Percentiles rank a stretch among this genome's conserved stretches.
Evolutionary conservation across 2,329 filamentous ascomycete species (phyloP).

Genomic region (Fusarium heterosporum): DNA sequence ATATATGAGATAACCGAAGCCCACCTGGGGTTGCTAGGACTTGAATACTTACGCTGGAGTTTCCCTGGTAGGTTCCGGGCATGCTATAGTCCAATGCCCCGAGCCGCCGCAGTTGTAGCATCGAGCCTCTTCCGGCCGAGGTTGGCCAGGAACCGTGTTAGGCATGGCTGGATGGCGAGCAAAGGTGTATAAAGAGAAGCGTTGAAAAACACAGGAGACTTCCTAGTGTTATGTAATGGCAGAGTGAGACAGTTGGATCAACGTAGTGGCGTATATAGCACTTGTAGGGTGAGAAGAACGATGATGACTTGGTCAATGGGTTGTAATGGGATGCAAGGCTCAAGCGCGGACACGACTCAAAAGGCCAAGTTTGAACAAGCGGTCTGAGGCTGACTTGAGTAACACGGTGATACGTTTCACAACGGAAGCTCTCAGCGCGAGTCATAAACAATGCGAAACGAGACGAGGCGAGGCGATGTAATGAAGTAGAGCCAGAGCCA

Average conservation of each 20-base stretch:
- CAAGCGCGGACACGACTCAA: conserved; percentile 19
- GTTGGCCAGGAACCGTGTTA: conserved; percentile 46
- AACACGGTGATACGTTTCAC: conserved; percentile 38
- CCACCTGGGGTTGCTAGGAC: background rate
- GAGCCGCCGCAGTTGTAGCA: conserved; percentile 67
- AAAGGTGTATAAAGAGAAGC: conserved; percentile 1
- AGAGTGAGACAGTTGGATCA: background rate
- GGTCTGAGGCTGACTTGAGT: conserved; percentile 34
- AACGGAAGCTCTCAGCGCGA: conserved; percentile 13
- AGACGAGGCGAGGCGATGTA: background rate
- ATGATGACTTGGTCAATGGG: conserved; percentile 18
- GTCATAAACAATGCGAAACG: conserved; percentile 15
- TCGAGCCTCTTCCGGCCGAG: conserved; percentile 53
- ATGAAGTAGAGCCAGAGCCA: conserved; percentile 20
- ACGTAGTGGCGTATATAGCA: conserved; percentile 12
- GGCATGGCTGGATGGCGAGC: conserved; percentile 43
- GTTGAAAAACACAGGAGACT: conserved; percentile 12
- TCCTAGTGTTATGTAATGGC: background rate
- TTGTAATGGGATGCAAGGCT: conserved; percentile 20
- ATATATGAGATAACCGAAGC: conserved; percentile 11
- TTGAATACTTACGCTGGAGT: conserved; percentile 61
- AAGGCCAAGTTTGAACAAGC: conserved; percentile 25
- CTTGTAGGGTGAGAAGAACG: conserved; percentile 12
- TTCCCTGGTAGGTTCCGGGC: conserved; percentile 62
- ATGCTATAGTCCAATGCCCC: conserved; percentile 66